Evolutionary conservation across 768 basidiomycete species (phyloP), one percentile per base, ranked within the genome.

Genomic region (Crassisporium funariophilum): DNA sequence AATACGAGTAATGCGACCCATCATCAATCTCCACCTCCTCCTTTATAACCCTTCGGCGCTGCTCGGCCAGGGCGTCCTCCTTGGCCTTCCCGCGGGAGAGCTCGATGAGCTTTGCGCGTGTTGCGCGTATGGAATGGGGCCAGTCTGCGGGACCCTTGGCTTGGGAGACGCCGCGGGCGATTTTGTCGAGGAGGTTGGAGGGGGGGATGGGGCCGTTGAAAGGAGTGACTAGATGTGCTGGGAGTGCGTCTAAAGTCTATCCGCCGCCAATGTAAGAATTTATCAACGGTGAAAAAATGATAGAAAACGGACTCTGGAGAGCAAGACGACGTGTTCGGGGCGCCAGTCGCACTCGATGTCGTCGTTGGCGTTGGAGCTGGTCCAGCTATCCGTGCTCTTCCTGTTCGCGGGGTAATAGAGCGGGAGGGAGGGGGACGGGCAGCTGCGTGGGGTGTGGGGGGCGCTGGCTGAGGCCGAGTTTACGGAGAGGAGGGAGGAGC

Each of bases 131-230:
- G 17, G 90, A 89, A 58, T 92, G 88, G 1, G 87, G 86, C 91
- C 90, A 93, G 46, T 88, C 88, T 23, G 72, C 65, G 11, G 85
- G 78, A 4, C 86, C 88, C 60, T 91, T 91, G 41, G 86, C 84
- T 21, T 86, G 73, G 7, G 78, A 70, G 50, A 93, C 81, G 42
- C 88, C 83, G 11, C 87, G 82, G 9, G 91, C 88, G 54, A 93
- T 83, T 71, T 88, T 90, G 66, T 93, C 89, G 49, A 93, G 82
- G 16, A 92, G 78, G 63, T 92, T 92, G 11, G 87, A 83, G 23
- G 90, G 90, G 1, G 91, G 91, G 15, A 92, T 79, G 35, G 83
- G 77, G 22, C 91, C 90, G 53, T 86, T 84, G 75, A 90, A 92
- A 44, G 90, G 91, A 12, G 91, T 92, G 63, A 89, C 74, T n/a